Conservation (phyloP, 2,329 filamentous ascomycete genomes). For the Aureobasidium lini region DNA sequence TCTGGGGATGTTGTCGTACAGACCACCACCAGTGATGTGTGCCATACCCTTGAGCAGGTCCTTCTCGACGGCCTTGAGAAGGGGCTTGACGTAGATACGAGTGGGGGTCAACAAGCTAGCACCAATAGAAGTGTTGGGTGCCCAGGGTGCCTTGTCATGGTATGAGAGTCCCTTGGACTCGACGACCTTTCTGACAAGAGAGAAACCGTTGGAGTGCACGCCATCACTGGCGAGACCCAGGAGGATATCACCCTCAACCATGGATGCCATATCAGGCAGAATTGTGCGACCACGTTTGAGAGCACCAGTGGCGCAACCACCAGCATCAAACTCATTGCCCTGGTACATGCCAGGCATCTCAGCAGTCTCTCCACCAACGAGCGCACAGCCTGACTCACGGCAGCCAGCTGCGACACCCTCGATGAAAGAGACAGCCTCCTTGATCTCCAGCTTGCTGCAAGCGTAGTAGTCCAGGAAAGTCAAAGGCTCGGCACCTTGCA, state of each 20-base stretch:
- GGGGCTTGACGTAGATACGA: slow-evolving; percentile 75
- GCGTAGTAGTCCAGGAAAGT: slow-evolving; percentile 99
- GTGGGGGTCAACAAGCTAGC: slow-evolving; percentile 79
- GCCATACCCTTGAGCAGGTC: slow-evolving; percentile 80
- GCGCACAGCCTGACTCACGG: slow-evolving; percentile 72
- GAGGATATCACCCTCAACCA: slow-evolving; percentile 76
- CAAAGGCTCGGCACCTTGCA: slow-evolving; percentile 88
- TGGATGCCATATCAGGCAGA: slow-evolving; percentile 67
- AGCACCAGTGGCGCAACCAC: slow-evolving; percentile 81
- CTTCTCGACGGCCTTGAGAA: slow-evolving; percentile 54
- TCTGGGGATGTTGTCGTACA: slow-evolving; percentile 88
- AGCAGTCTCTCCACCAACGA: slow-evolving; percentile 95
- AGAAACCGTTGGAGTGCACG: slow-evolving; percentile 95
- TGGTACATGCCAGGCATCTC: slow-evolving; percentile 97
- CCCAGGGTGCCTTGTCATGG: slow-evolving; percentile 70
- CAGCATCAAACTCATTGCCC: slow-evolving; percentile 84
- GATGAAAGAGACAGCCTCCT: slow-evolving; percentile 76
- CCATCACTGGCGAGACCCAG: slow-evolving; percentile 80
- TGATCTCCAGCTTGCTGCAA: slow-evolving; percentile 76
- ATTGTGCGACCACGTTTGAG: slow-evolving; percentile 58
- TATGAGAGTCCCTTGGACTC: slow-evolving; percentile 67
- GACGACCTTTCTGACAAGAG: slow-evolving; percentile 85
- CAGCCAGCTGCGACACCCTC: slow-evolving; percentile 86
- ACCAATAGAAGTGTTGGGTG: slow-evolving; percentile 55
- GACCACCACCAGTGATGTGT: slow-evolving; percentile 92